Evolutionary conservation across 164 flowering plant species (phyloP), one percentile per base, ranked within the genome.

Genomic region (Stephania japonica): DNA sequence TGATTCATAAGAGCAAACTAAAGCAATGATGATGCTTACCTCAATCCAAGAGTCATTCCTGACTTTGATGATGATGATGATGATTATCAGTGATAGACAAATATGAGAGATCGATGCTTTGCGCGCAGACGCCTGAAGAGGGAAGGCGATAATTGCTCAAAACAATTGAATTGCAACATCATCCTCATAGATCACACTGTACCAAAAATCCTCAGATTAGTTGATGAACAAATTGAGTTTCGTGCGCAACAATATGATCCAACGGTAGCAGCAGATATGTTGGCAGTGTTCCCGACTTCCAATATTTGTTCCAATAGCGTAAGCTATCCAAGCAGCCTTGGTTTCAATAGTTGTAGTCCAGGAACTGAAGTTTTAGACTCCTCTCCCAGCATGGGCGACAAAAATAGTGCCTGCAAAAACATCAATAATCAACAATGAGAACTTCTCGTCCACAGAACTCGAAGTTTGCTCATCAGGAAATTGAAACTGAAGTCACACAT

Each of bases 151-250:
- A 64, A 26, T 59, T 83, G 84, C 71, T 41, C 74, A 66, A 75
- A 81, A 42, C 76, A 77, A 70, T 43, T 83, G 76, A 56, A 67
- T 10, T 79, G 84, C 78, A 81, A 79, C 32, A 38, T 83, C 27
- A 68, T 83, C 32, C 65, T 83, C 12, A 74, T 81, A 6, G 86
- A 83, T 67, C 80, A 79, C 24, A 79, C 78, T 76, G 79, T 77
- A 56, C 82, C 79, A n/a, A 83, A 77, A 70, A 49, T 75, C 25
- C 74, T 83, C 4, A 73, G 72, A 67, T 56, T 76, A 21, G 65
- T 66, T 19, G 72, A 73, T 21, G 10, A 32, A 32, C 38, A 49
- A 49, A 67, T 43, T 59, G 42, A 68, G 18, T 25, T 3, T 16
- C 3, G 18, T n/a, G 47, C 1, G 0, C 41, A 42, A 50, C 61